Base-by-base conservation (phyloP, 2,329 filamentous ascomycete species). In the Graphium sp. region DNA sequence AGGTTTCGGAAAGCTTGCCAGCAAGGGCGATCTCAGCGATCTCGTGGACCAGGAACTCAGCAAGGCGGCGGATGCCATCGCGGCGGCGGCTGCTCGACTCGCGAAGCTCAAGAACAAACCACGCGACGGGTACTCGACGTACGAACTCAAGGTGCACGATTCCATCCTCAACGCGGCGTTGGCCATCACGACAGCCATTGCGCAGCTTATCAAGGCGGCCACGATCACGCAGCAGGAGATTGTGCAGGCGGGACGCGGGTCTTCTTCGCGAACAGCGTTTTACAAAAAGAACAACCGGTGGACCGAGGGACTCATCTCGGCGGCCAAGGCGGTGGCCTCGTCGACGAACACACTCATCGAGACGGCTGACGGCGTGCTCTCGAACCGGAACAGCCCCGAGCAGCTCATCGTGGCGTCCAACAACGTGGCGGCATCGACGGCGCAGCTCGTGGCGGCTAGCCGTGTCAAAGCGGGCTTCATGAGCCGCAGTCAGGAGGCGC, bases 261-360 rank as follows among this genome's bases (percentile, higher is more conserved):
- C 76, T 16, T 82, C 81, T 29, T 91, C 83, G 24, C 71, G 76
- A 33, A 91, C 85, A 2, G 84, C 85, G 15, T 98, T 98, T 53
- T 98, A 98, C 74, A 95, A 95, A 68, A 95, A 95, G 63, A 94
- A 98, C 67, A 98, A 95, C 57, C 73, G 89, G 29, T 98, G 89
- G 89, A 98, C 89, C 0, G 89, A 98, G 47, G 89, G 89, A 26
- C 72, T 98, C 35, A 94, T 98, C 47, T 93, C 83, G 21, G 89
- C 89, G 1, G 87, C 89, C 38, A 98, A 98, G 58, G 89, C 89
- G 1, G 89, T 98, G 12, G 89, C 89, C 4, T 68, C 69, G 2
- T 91, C 84, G 11, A 98, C 89, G 8, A 95, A 94, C 56, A 89
- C 77, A 23, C 70, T 98, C 40, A 98, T 98, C 45, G 89, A 98